phyloP scores from a whole-genome alignment of 2,329 filamentous ascomycete genomes.

The Fusarium mundagurra region DNA sequence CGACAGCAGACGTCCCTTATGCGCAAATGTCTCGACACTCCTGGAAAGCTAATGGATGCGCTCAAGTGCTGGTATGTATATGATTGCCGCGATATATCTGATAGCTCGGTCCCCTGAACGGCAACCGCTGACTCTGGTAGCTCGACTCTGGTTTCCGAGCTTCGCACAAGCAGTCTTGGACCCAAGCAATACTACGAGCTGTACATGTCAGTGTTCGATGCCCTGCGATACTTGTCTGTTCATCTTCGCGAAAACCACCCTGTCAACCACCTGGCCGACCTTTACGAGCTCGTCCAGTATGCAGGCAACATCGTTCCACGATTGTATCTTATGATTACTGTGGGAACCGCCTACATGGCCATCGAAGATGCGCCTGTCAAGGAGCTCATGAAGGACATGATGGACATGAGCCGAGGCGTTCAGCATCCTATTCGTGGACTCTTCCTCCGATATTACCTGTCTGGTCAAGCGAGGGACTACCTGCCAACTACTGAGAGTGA shows the following conservation, averaged over 20 bases:
- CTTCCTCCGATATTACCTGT: slow-evolving; percentile 95
- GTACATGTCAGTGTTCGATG: slow-evolving; percentile 99
- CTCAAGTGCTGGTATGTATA: slow-evolving; percentile 94
- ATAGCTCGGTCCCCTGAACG: slow-evolving; percentile 18
- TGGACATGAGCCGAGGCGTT: slow-evolving; percentile 99
- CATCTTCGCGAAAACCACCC: slow-evolving; percentile 98
- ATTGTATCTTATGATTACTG: slow-evolving; percentile 98
- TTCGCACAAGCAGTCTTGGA: slow-evolving; percentile 95
- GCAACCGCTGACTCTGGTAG: slow-evolving; percentile 57
- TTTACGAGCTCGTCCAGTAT: slow-evolving; percentile 98
- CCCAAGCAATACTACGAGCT: slow-evolving; percentile 99
- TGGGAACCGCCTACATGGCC: slow-evolving; percentile 98
- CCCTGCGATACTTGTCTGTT: slow-evolving; percentile 92
- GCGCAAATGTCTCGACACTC: slow-evolving; percentile 96
- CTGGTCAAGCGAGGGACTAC: slow-evolving; percentile 90
- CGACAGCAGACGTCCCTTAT: slow-evolving; percentile 96
- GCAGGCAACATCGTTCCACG: slow-evolving; percentile 97
- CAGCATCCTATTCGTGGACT: slow-evolving; percentile 96
- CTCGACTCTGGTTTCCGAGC: slow-evolving; percentile 97
- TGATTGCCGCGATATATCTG: background rate
- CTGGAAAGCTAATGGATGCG: slow-evolving; percentile 99
- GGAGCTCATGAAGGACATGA: slow-evolving; percentile 99
- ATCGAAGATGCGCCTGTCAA: slow-evolving; percentile 98
- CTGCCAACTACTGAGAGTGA: slow-evolving; percentile 85
- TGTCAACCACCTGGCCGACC: slow-evolving; percentile 95